Evolutionary conservation across 2,329 filamentous ascomycete genomes (phyloP), one percentile per base, ranked within the genome.

Genomic region (Claviceps monticola): DNA sequence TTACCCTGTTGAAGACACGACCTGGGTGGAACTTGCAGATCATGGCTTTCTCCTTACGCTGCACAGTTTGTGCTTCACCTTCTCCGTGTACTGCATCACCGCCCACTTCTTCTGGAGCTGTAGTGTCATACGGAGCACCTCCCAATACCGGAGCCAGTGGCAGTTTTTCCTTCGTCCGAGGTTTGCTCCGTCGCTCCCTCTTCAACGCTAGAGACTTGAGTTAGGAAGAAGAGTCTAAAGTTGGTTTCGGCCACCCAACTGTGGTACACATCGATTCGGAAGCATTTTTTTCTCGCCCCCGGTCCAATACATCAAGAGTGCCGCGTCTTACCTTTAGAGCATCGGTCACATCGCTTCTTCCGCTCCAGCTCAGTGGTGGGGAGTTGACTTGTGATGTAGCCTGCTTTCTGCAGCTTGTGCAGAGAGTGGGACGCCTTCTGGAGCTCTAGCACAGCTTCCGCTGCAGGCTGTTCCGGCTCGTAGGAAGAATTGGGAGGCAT

Each of bases 271-370:
- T 21, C 14, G n/a, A 11, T 17, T 42, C 17, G 9, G 8, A 21
- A 13, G 13, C 29, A 7, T 38, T 37, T 26, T 26, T 14, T 13
- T 21, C 41, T 21, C 13, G 13, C 34, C n/a, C 34, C 17, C 19
- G 4, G 26, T 34, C 23, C 26, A n/a, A 14, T 13, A 26, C 23
- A 26, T 21, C 17, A 23, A 9, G 14, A 5, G n/a, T 49, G 9
- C 29, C 29, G 17, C 17, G 14, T 8, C 53, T 56, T 46, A 64
- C 62, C 54, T 46, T 61, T 59, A 39, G 48, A 49, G 51, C 65
- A 67, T 21, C 53, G 55, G 19, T 46, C 51, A 53, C 65, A 67
- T 19, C 64, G 60, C 45, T 56, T 60, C 57, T 67, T 67, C n/a
- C 57, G 59, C 6, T 64, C 56, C 3, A 67, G 49, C 13, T 67